Evolutionary conservation across 2,329 filamentous ascomycete species (phyloP).

Genomic region (Colletotrichum paranaense): DNA sequence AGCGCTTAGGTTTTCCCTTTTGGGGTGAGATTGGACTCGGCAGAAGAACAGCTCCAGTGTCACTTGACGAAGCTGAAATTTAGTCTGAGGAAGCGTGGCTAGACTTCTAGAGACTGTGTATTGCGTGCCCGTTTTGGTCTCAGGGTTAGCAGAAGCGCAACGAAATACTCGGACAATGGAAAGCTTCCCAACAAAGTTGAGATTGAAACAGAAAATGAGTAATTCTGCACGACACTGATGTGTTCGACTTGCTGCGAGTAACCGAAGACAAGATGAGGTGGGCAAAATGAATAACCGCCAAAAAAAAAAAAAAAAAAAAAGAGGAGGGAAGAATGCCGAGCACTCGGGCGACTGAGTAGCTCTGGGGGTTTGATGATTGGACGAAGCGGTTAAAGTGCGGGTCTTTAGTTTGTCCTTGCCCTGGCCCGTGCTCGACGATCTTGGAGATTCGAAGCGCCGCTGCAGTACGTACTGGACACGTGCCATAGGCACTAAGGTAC

Average conservation of each 20-base stretch:
- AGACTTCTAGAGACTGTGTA: not conserved
- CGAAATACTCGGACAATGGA: not conserved
- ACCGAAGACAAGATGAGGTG: not conserved
- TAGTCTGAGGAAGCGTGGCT: not conserved
- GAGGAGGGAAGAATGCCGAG: not conserved
- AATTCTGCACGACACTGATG: not conserved
- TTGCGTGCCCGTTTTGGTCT: not conserved
- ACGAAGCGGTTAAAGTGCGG: not conserved
- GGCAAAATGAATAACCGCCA: not conserved
- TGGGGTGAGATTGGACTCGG: not conserved
- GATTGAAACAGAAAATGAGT: not conserved
- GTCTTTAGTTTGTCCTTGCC: not conserved
- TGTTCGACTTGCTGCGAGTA: not conserved
- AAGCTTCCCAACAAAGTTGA: not conserved
- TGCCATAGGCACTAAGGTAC: not conserved
- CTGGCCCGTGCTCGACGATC: not conserved
- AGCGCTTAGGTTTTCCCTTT: slow-evolving; percentile 28
- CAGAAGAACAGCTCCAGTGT: slow-evolving; percentile 33
- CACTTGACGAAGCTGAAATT: slow-evolving; percentile 8
- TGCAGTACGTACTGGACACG: not conserved
- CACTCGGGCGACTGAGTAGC: not conserved
- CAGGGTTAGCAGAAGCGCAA: not conserved
- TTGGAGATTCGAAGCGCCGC: slow-evolving; percentile 18
- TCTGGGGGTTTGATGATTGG: not conserved
- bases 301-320: not conserved